Evolutionary conservation across 768 basidiomycete species (phyloP).

Genomic region (Dioszegia hungarica): DNA sequence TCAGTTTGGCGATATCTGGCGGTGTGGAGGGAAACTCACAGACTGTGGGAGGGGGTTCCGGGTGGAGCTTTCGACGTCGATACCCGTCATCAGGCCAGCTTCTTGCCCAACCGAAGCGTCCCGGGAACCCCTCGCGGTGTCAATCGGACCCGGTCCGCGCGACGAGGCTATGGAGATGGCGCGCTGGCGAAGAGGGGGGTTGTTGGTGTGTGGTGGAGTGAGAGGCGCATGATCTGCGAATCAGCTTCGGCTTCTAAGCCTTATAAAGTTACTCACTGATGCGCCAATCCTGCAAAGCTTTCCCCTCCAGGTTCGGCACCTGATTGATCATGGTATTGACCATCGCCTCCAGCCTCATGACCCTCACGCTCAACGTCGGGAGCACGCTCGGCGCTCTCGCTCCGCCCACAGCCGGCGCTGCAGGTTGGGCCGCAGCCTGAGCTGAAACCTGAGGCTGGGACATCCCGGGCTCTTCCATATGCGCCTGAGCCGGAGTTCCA

Average conservation of each 20-base stretch:
- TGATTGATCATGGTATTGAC: conserved; percentile 38
- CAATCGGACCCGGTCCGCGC: background rate
- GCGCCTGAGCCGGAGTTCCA: background rate
- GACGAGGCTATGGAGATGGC: background rate
- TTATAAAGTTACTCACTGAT: conserved; percentile 29
- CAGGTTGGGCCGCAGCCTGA: background rate
- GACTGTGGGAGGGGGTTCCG: conserved; percentile 41
- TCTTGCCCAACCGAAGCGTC: conserved; percentile 1
- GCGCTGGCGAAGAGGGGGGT: background rate
- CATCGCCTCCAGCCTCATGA: conserved; percentile 30
- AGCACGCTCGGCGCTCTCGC: conserved; percentile 9
- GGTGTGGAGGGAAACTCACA: too few species aligned
- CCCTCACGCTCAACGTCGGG: conserved; percentile 34
- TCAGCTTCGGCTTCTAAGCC: background rate
- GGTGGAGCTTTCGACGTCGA: conserved; percentile 26
- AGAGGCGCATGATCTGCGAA: conserved; percentile 34
- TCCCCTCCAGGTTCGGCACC: conserved; percentile 33
- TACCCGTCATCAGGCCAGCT: background rate
- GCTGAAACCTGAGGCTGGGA: background rate
- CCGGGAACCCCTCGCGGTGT: conserved; percentile 10
- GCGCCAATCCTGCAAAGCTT: conserved; percentile 34
- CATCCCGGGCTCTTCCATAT: background rate
- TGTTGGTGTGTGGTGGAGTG: conserved; percentile 20
- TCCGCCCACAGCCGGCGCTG: too few species aligned
- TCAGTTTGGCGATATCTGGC: too few species aligned